Conservation (phyloP, 2,329 filamentous ascomycete species). For the Ceratocystis harringtonii region DNA sequence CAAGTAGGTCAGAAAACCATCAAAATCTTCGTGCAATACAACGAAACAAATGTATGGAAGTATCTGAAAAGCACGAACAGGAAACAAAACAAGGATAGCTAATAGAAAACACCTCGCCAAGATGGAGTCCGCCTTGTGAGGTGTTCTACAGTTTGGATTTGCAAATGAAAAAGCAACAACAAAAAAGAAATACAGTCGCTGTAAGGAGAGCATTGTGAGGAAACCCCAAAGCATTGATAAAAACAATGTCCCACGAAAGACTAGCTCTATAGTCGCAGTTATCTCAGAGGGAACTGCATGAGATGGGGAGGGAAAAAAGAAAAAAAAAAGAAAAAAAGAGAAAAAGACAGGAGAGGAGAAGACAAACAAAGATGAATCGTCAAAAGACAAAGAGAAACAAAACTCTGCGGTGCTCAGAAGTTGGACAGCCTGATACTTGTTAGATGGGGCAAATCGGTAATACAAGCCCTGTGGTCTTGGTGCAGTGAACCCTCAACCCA, state of each 20-base stretch:
- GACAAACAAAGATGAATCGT: background rate
- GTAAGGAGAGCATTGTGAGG: background rate
- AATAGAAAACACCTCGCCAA: background rate
- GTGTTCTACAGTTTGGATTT: background rate
- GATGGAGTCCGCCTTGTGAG: background rate
- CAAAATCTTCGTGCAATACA: background rate
- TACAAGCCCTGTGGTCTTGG: background rate
- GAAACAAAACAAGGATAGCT: background rate
- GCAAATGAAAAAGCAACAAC: background rate
- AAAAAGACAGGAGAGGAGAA: background rate
- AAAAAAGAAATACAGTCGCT: background rate
- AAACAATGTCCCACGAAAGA: background rate
- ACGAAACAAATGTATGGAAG: background rate
- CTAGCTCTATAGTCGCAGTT: background rate
- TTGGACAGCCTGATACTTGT: background rate
- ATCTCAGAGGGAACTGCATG: background rate
- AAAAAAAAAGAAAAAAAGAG: background rate
- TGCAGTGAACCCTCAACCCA: conserved; percentile 3
- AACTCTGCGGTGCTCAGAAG: background rate
- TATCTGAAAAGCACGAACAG: background rate
- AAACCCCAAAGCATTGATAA: background rate
- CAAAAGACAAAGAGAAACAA: background rate
- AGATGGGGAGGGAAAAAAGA: background rate
- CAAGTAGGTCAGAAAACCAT: background rate
- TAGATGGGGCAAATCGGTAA: background rate